phyloP scores from a whole-genome alignment of 2,329 filamentous ascomycete genomes.

The Epichloe bromicola region DNA sequence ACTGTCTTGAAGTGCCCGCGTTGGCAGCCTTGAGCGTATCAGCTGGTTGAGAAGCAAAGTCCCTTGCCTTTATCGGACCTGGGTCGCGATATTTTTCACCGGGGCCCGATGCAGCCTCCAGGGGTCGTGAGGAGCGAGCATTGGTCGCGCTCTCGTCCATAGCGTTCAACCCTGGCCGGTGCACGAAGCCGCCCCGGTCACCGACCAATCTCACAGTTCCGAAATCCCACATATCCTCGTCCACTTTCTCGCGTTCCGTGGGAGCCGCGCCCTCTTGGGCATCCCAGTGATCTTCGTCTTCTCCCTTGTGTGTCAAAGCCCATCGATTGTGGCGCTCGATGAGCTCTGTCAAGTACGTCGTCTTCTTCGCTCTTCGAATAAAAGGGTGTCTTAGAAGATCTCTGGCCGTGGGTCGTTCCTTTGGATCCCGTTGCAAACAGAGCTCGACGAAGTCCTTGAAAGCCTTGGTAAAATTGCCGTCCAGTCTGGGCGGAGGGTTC shows the following conservation, averaged over 20 bases:
- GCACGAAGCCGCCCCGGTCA: conserved; percentile 44
- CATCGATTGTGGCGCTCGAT: conserved; percentile 86
- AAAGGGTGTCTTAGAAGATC: conserved; percentile 85
- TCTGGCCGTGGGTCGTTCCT: conserved; percentile 73
- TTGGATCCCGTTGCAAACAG: conserved; percentile 79
- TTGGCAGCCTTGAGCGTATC: conserved; percentile 44
- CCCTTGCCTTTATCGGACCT: conserved; percentile 39
- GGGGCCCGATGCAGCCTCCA: conserved; percentile 36
- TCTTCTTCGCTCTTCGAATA: conserved; percentile 83
- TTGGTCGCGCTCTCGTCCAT: conserved; percentile 78
- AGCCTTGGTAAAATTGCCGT: conserved; percentile 67
- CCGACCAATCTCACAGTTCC: conserved; percentile 80
- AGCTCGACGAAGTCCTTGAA: conserved; percentile 78
- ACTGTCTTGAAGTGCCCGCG: conserved; percentile 38
- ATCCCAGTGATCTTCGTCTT: conserved; percentile 49
- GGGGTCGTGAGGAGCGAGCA: conserved; percentile 45
- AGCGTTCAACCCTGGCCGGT: conserved; percentile 46
- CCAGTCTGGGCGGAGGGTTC: conserved; percentile 71
- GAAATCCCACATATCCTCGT: conserved; percentile 96
- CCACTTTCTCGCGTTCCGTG: conserved; percentile 40
- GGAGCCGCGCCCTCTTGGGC: conserved; percentile 39
- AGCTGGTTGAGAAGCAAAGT: conserved; percentile 29
- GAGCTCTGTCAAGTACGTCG: conserved; percentile 88
- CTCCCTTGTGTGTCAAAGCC: conserved; percentile 66
- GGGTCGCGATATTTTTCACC: conserved; percentile 37